These are phyloP conservation scores for Spencermartinsiella europaea DNA, from an alignment of 805 yeast genomes.

Conservation along the genomic window DNA sequence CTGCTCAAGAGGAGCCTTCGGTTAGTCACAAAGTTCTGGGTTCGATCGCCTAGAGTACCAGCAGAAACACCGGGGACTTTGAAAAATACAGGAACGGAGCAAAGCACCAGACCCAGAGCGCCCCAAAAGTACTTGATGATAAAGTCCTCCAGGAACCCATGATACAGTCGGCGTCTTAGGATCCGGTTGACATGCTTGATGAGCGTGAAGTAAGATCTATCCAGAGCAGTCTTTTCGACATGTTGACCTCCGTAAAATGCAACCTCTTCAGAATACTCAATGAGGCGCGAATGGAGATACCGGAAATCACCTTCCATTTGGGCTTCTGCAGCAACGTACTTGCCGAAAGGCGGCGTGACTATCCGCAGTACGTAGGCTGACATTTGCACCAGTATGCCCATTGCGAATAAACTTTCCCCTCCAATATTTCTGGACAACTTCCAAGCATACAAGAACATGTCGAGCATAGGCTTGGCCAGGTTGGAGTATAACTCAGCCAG, in stretches of 20 bases:
- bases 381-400: constrained; percentile 75
- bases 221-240: constrained; percentile 71
- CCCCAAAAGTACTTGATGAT: constrained; percentile 93
- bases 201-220: constrained; percentile 72
- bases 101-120: constrained; percentile 82
- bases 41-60: constrained; percentile 28
- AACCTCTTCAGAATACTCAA: constrained; percentile 76
- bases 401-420: constrained; percentile 63
- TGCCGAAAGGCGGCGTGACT: constrained; percentile 88
- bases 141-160: constrained; percentile 81
- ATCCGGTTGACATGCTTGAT: constrained; percentile 74
- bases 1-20: constrained; percentile 78
- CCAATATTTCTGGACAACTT: constrained; percentile 53
- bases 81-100: constrained; percentile 84
- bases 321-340: constrained; percentile 67
- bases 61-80: constrained; percentile 39
- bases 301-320: constrained; percentile 81
- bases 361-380: constrained; percentile 69
- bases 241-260: constrained; percentile 79
- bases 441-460: constrained; percentile 72
- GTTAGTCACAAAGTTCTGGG: constrained; percentile 86
- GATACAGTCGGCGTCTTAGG: constrained; percentile 64
- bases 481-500: constrained; percentile 76
- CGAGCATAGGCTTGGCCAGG: constrained; percentile 75
- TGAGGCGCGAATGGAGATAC: constrained; percentile 74